Evolutionary conservation across 306 rosid species (phyloP), one percentile per base, ranked within the genome.

Genomic region (Acmispon strigosus): DNA sequence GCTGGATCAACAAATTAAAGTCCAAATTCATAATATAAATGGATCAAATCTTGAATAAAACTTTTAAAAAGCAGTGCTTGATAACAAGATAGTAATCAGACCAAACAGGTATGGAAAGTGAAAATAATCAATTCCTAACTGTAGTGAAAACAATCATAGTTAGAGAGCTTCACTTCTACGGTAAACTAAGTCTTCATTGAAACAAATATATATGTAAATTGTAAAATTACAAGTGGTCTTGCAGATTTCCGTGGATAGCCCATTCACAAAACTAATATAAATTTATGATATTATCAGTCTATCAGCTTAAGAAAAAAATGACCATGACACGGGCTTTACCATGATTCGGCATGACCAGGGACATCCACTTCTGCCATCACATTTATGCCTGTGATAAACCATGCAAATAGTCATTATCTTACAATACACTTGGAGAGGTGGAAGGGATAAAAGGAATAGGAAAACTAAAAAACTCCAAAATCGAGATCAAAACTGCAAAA

Each of bases 311-410:
- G 39, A 52, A 78, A 80, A 78, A 67, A 48, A 11, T 18, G 70
- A 71, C 22, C 62, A 41, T 64, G 24, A 48, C 41, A 83, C 51
- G 15, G 71, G 56, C 36, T 43, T 75, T 91, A 91, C 97, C 99
- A 94, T 50, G 99, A 94, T 81, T 79, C 75, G 37, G 91, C 91
- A 74, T 94, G 99, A 82, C 99, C 97, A 37, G 97, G 98, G 74
- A 94, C 86, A 87, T 94, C 98, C 56, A 94, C 85, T 81, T 94
- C 99, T 19, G 97, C 87, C 99, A 94, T 89, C 77, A 94, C 90
- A 74, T 91, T 84, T 76, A 94, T 87, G 51, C 99, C 99, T 94
- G 89, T 53, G 56, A 88, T 66, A 75, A 77, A 58, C 43, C 65
- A 73, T 4, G 69, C 6, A 54, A 78, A 56, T 53, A 69, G 47